Conservation (phyloP, 768 basidiomycete genomes). For the Lentinula sp. region DNA sequence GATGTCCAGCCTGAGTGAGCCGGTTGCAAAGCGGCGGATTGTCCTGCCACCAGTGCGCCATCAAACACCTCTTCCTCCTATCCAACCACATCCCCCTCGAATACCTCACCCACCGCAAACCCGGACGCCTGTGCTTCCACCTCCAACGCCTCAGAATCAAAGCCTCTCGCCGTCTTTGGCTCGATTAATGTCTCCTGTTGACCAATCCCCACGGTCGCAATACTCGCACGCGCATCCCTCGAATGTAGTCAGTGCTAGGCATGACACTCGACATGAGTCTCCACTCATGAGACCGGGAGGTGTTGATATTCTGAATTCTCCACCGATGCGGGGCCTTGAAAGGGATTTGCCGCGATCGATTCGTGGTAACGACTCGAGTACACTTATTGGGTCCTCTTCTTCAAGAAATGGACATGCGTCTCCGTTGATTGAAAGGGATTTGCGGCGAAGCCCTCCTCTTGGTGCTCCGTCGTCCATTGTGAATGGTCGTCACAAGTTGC, state of each 20-base stretch:
- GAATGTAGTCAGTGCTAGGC: not conserved
- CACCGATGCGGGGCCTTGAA: conserved; percentile 4
- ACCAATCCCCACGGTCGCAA: conserved; percentile 6
- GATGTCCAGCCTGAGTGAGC: conserved; percentile 15
- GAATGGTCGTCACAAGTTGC: not conserved
- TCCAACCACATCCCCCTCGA: conserved; percentile 25
- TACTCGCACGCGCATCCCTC: not conserved
- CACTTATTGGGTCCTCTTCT: not conserved
- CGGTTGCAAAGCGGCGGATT: conserved; percentile 31
- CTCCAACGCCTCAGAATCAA: conserved; percentile 37
- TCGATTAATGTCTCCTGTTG: conserved; percentile 52
- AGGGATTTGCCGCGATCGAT: not conserved
- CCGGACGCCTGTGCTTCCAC: conserved; percentile 17
- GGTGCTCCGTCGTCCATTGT: not conserved
- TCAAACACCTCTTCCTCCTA: conserved; percentile 11
- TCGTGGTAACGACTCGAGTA: not conserved
- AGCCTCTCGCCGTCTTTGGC: conserved; percentile 58
- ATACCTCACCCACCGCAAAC: conserved; percentile 7
- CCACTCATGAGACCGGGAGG: conserved; percentile 5
- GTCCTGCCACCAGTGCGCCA: conserved; percentile 13
- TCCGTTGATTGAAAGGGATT: not conserved
- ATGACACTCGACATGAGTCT: not conserved
- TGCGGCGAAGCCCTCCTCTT: not conserved
- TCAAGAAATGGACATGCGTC: not conserved
- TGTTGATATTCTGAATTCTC: conserved; percentile 4